These are phyloP conservation scores for Grosmannia serpens DNA, from an alignment of 2,329 filamentous ascomycete species.

Conservation along the genomic window DNA sequence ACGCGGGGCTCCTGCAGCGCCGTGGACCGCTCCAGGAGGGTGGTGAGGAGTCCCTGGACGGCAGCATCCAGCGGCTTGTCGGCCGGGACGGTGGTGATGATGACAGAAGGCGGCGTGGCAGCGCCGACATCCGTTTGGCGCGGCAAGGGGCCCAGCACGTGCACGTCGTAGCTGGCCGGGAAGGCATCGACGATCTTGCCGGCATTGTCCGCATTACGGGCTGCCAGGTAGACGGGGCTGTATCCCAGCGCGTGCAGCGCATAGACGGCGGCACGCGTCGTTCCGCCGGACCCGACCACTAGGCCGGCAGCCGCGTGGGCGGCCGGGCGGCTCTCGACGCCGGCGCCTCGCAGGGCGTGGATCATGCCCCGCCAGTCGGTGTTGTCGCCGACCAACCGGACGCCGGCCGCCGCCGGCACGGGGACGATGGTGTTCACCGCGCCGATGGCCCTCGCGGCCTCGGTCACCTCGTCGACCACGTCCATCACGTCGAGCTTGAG, in stretches of 20 bases:
- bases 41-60: conserved; percentile 53
- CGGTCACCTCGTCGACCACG: conserved; percentile 67
- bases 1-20: conserved; percentile 30
- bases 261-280: conserved; percentile 82
- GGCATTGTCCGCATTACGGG: conserved; percentile 61
- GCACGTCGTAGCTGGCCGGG: conserved; percentile 59
- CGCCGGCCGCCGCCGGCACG: conserved; percentile 26
- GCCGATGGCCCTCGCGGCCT: conserved; percentile 71
- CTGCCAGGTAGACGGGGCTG: conserved; percentile 76
- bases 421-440: conserved; percentile 91
- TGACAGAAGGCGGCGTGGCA: conserved; percentile 49
- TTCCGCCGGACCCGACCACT: conserved; percentile 85
- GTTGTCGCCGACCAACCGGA: conserved; percentile 69
- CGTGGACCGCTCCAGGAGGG: conserved; percentile 31
- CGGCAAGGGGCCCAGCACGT: conserved; percentile 43
- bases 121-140: conserved; percentile 29
- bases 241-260: conserved; percentile 76
- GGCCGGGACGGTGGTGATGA: conserved; percentile 84
- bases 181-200: conserved; percentile 59
- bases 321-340: conserved; percentile 34
- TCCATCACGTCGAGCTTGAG: conserved; percentile 82
- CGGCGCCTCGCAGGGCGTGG: conserved; percentile 59
- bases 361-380: conserved; percentile 95
- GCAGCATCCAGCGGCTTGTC: conserved; percentile 67
- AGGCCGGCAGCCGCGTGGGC: conserved; percentile 45